Conservation (phyloP, 2,329 filamentous ascomycete genomes). For the Monilinia laxa region DNA sequence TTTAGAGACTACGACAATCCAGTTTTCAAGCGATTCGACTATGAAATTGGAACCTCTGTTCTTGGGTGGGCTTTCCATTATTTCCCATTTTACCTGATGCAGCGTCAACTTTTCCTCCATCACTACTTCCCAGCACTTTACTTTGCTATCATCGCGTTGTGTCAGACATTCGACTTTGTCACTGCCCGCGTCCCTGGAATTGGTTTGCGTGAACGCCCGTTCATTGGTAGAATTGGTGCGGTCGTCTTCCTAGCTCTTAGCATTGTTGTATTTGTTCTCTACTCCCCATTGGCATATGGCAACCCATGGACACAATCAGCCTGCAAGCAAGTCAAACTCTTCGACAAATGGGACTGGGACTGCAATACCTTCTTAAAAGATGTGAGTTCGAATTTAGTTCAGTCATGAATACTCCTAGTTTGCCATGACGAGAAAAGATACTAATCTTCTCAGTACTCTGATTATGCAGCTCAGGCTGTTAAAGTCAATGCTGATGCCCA, state of each 20-base stretch:
- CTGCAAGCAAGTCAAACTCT: constrained; percentile 83
- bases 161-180: constrained; percentile 84
- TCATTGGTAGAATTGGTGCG: constrained; percentile 72
- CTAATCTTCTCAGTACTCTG: constrained; percentile 40
- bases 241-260: constrained; percentile 72
- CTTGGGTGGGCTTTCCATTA: constrained; percentile 97
- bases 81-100: constrained; percentile 98
- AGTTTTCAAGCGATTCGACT: constrained; percentile 95
- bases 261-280: constrained; percentile 77
- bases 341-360: constrained; percentile 93
- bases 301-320: constrained; percentile 89
- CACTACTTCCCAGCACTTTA: constrained; percentile 98
- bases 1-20: constrained; percentile 80
- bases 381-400: constrained; percentile 59
- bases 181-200: constrained; percentile 70
- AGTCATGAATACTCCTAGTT: background rate
- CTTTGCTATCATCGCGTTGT: constrained; percentile 87
- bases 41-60: constrained; percentile 86
- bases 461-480: constrained; percentile 39
- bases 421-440: constrained; percentile 13
- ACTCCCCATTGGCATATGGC: constrained; percentile 86
- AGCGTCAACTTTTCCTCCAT: constrained; percentile 95
- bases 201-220: constrained; percentile 66
- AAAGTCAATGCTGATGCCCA: constrained; percentile 34
- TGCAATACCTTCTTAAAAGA: constrained; percentile 88